These are phyloP conservation scores for Suillus fuscotomentosus DNA, from an alignment of 768 basidiomycete species.

Conservation along the genomic window DNA sequence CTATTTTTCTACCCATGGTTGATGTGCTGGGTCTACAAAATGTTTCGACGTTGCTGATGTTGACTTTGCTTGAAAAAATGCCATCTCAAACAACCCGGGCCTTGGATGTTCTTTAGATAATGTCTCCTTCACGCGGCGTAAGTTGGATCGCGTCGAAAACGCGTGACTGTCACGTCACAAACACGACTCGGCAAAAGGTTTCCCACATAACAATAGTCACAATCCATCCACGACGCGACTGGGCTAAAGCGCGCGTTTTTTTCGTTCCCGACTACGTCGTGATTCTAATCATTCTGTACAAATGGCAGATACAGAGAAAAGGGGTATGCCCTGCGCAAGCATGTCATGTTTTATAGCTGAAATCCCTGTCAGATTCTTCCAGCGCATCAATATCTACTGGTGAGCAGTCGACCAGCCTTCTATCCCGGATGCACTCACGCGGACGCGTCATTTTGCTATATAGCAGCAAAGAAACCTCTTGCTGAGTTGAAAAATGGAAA, in stretches of 20 bases:
- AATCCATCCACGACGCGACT: slow-evolving; percentile 15
- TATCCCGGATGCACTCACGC: slow-evolving; percentile 1
- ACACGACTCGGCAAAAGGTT: slow-evolving; percentile 24
- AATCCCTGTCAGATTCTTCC: slow-evolving; percentile 12
- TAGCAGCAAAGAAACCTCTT: slow-evolving; percentile 40
- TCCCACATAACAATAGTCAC: slow-evolving; percentile 29
- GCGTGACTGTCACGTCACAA: slow-evolving; percentile 44
- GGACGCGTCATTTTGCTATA: slow-evolving; percentile 31
- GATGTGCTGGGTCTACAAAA: slow-evolving; percentile 53
- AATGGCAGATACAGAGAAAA: slow-evolving; percentile 20
- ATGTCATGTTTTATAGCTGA: slow-evolving; percentile 8
- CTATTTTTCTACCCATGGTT: slow-evolving; percentile 99
- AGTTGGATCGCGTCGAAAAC: slow-evolving; percentile 39
- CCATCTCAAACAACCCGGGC: slow-evolving; percentile 42
- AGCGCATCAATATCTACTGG: slow-evolving; percentile 12
- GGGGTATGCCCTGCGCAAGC: slow-evolving; percentile 13
- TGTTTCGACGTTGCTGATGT: slow-evolving; percentile 44
- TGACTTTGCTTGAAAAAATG: slow-evolving; percentile 60
- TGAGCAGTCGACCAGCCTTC: slow-evolving; percentile 12
- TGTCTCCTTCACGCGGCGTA: not conserved
- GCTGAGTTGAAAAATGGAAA: slow-evolving; percentile 78
- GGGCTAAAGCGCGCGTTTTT: slow-evolving; percentile 16
- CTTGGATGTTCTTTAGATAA: not conserved
- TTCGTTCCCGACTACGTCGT: slow-evolving; percentile 9
- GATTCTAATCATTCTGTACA: slow-evolving; percentile 3